These are phyloP conservation scores for Scenedesmus sp. DNA, from an alignment of 163 green algal genomes.

Conservation along the genomic window DNA sequence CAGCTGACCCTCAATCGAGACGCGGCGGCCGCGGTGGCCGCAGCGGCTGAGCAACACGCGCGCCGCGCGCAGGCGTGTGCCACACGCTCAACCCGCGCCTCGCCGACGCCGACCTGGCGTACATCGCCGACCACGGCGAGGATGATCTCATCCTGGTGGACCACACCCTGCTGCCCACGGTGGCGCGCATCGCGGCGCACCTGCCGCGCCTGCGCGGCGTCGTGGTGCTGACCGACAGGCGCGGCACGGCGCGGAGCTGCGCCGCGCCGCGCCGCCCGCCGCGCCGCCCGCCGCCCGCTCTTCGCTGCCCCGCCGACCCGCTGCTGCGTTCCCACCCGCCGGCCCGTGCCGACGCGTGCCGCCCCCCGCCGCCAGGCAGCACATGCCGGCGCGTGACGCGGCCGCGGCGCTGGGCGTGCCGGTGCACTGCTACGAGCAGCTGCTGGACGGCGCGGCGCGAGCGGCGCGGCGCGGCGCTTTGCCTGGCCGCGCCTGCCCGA, in stretches of 20 bases:
- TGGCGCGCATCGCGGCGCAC: slow-evolving; percentile 35
- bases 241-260: background rate
- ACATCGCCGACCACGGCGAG: slow-evolving; percentile 32
- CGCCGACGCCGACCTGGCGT: slow-evolving; percentile 21
- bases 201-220: slow-evolving; percentile 33
- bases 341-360: too few species aligned
- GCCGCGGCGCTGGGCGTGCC: slow-evolving; percentile 5
- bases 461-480: slow-evolving; percentile 42
- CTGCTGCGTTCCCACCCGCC: too few species aligned
- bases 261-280: too few species aligned
- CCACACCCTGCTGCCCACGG: slow-evolving; percentile 58
- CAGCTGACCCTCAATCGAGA: too few species aligned
- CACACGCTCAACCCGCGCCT: slow-evolving; percentile 89
- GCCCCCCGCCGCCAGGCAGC: slow-evolving; percentile 45
- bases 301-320: too few species aligned
- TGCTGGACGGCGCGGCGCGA: slow-evolving; percentile 56
- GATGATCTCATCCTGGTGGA: slow-evolving; percentile 62
- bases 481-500: slow-evolving; percentile 69
- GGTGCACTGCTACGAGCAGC: slow-evolving; percentile 83
- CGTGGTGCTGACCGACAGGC: slow-evolving; percentile 72
- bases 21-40: too few species aligned
- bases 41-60: too few species aligned
- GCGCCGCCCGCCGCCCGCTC: too few species aligned
- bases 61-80: too few species aligned
- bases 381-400: slow-evolving; percentile 49